Evolutionary conservation across 164 flowering plant species (phyloP).

Genomic region (Piper betle): DNA sequence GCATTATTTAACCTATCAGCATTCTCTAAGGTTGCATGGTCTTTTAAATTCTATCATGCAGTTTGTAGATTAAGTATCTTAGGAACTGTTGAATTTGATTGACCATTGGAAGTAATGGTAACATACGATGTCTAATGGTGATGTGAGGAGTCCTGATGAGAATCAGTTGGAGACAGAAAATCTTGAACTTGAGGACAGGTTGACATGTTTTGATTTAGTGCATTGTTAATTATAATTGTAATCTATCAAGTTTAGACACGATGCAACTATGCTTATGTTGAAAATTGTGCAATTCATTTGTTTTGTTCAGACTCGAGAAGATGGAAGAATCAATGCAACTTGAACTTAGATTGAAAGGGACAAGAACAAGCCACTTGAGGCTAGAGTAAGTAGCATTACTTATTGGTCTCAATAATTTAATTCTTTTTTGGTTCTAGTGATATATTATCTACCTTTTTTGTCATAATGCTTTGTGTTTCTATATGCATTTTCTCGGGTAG

Average conservation of each 20-base stretch:
- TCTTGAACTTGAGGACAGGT: not conserved
- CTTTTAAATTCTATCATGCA: not conserved
- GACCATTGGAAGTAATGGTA: too few relatives aligned
- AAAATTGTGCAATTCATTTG: constrained; percentile 1
- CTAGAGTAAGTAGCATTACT: constrained; percentile 23
- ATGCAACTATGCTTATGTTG: not conserved
- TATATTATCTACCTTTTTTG: not conserved
- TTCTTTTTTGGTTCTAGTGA: not conserved
- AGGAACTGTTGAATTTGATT: too few relatives aligned
- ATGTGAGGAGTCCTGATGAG: too few relatives aligned
- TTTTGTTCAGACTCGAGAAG: constrained; percentile 34
- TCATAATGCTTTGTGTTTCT: not conserved
- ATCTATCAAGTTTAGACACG: constrained; percentile 30
- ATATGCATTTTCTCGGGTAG: constrained; percentile 17
- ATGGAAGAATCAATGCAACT: constrained; percentile 23
- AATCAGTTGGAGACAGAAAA: too few relatives aligned
- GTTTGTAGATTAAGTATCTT: too few relatives aligned
- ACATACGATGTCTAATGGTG: too few relatives aligned
- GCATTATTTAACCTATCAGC: constrained; percentile 86
- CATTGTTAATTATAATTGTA: too few relatives aligned
- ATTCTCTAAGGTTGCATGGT: constrained; percentile 68
- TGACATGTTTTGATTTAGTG: too few relatives aligned
- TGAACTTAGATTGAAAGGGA: constrained; percentile 42
- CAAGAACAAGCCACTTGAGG: constrained; percentile 32
- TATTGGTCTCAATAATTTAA: not conserved